Conservation (phyloP, 2,329 filamentous ascomycete genomes). For the Claviceps pazoutovae region DNA sequence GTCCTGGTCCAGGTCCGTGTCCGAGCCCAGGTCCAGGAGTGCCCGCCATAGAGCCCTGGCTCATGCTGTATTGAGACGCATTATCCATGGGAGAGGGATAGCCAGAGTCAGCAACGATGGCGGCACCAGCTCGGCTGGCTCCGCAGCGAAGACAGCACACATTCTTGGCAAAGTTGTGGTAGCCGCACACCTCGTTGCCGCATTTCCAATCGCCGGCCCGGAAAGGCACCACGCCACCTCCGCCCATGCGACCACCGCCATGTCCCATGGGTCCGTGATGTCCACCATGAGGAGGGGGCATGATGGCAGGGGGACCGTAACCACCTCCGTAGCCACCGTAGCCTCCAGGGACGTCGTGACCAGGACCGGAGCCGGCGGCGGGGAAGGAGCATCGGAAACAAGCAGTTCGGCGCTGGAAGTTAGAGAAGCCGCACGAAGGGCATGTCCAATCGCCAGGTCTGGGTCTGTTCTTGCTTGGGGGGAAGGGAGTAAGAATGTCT, state of each 20-base stretch:
- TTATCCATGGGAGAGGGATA: slow-evolving; percentile 86
- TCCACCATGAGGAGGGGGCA: slow-evolving; percentile 63
- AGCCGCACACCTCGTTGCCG: slow-evolving; percentile 89
- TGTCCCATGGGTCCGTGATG: slow-evolving; percentile 43
- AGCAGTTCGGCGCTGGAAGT: slow-evolving; percentile 95
- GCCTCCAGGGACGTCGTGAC: slow-evolving; percentile 45
- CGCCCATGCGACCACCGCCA: slow-evolving; percentile 58
- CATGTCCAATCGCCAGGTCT: slow-evolving; percentile 98
- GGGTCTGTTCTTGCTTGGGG: slow-evolving; percentile 94
- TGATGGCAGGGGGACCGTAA: slow-evolving; percentile 63
- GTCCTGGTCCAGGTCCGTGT: slow-evolving; percentile 56
- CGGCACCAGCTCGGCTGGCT: slow-evolving; percentile 83
- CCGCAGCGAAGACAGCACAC: slow-evolving; percentile 94
- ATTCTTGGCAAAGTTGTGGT: slow-evolving; percentile 99
- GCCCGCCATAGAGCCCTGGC: slow-evolving; percentile 72
- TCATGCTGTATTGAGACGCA: slow-evolving; percentile 71
- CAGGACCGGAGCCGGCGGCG: slow-evolving; percentile 68
- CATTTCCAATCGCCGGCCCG: slow-evolving; percentile 98
- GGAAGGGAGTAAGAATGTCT: slow-evolving; percentile 93
- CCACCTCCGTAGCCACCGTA: slow-evolving; percentile 51
- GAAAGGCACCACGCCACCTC: slow-evolving; percentile 84
- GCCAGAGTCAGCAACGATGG: slow-evolving; percentile 85
- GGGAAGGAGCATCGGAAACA: slow-evolving; percentile 99
- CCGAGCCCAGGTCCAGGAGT: slow-evolving; percentile 48
- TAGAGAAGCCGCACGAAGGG: slow-evolving; percentile 95